phyloP scores from a whole-genome alignment of 768 basidiomycete genomes.

The Tricholoma furcatifolium region DNA sequence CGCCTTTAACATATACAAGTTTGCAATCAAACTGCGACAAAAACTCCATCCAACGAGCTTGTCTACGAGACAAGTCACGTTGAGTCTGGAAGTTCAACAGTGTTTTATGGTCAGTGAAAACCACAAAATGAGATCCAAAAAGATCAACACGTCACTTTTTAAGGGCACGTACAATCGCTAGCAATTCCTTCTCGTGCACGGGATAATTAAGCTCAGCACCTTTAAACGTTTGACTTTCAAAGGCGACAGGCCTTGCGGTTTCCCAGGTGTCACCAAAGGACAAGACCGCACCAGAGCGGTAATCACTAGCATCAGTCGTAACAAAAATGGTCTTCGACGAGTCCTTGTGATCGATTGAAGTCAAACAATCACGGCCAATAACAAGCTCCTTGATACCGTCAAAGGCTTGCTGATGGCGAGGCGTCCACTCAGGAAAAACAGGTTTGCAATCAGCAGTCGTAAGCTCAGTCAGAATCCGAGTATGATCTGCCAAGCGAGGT shows the following conservation, averaged over 20 bases:
- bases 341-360: conserved; percentile 27
- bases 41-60: conserved; percentile 32
- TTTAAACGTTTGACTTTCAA: conserved; percentile 5
- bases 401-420: conserved; percentile 22
- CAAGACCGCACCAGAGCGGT: background rate
- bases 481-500: conserved; percentile 16
- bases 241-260: conserved; percentile 6
- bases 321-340: conserved; percentile 27
- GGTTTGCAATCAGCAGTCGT: background rate
- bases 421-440: conserved; percentile 21
- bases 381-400: conserved; percentile 29
- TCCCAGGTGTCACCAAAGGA: conserved; percentile 4
- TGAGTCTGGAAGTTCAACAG: conserved; percentile 31
- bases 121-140: conserved; percentile 16
- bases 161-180: conserved; percentile 31
- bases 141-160: conserved; percentile 26
- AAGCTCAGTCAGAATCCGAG: background rate
- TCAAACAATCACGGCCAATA: conserved; percentile 18
- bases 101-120: conserved; percentile 38
- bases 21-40: conserved; percentile 32
- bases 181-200: conserved; percentile 32
- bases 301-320: conserved; percentile 23
- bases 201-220: conserved; percentile 9
- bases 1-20: conserved; percentile 32
- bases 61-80: conserved; percentile 25